These are phyloP conservation scores for Berkeleyomyces rouxiae DNA, from an alignment of 2,329 filamentous ascomycete genomes.

Conservation along the genomic window DNA sequence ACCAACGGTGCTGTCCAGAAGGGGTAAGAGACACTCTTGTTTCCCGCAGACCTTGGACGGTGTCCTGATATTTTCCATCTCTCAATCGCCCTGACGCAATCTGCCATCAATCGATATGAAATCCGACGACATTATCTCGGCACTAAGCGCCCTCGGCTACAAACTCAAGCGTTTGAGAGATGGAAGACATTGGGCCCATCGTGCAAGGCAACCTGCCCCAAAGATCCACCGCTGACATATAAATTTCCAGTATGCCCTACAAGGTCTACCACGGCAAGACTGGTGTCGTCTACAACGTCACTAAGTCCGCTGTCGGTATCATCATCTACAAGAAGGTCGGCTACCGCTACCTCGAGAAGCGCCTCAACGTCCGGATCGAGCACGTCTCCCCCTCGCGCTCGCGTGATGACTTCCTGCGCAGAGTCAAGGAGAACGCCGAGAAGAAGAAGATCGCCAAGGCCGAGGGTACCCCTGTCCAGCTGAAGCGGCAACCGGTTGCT, in stretches of 20 bases:
- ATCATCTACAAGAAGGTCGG: constrained; percentile 99
- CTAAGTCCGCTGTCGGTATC: constrained; percentile 91
- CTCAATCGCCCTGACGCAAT: not conserved
- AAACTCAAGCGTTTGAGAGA: not conserved
- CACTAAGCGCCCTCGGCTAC: not conserved
- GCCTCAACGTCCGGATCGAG: constrained; percentile 97
- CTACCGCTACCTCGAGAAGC: constrained; percentile 99
- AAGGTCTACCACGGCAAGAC: constrained; percentile 99
- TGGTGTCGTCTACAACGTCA: constrained; percentile 96
- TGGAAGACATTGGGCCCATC: not conserved
- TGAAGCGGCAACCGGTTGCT: constrained; percentile 75
- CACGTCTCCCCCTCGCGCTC: constrained; percentile 91
- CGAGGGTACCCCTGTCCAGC: constrained; percentile 68
- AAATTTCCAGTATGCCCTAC: constrained; percentile 66
- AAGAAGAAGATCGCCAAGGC: constrained; percentile 87
- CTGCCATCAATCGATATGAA: not conserved
- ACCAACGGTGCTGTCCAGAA: constrained; percentile 97
- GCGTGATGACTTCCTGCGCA: constrained; percentile 87
- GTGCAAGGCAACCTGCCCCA: not conserved
- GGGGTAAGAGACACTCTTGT: constrained; percentile 45
- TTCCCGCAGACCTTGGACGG: not conserved
- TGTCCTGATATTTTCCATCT: not conserved
- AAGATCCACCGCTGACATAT: not conserved
- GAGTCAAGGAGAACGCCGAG: constrained; percentile 90
- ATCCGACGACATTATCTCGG: not conserved